Base-by-base conservation (phyloP, 331 rosid species). In the Quercus phellos region DNA sequence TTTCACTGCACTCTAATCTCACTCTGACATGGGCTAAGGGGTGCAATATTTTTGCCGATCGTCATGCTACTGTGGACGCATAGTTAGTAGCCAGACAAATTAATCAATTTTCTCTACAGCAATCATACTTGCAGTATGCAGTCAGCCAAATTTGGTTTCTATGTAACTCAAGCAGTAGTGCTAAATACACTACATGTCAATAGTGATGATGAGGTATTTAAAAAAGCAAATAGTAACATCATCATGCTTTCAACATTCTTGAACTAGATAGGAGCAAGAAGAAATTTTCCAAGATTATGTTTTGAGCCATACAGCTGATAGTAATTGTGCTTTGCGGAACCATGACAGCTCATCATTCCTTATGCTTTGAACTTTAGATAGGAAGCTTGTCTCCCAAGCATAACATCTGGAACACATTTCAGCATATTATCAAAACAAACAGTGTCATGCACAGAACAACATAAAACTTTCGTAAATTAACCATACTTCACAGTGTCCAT, bases 401-500 rank as follows among this genome's bases (percentile, higher is more conserved):
- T 90, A 94, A 82, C 94, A 90, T 87, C 98, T 92, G 90, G 60
- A 84, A 84, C 26, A 80, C 77, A 56, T 75, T 68, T 82, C 86
- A 82, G 77, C 73, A 74, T 70, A 68, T 13, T 59, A 55, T 60
- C 22, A 72, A 21, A 53, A 80, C n/a, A 81, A 74, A 70, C 3
- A 29, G 9, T 59, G 63, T 73, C 55, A 82, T 55, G 19, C 51
- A 27, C 26, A 53, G 69, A 68, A 64, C 35, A 34, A 22, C 19
- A 81, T 12, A 42, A 2, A 50, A 78, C 26, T 26, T 56, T 21
- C 18, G 53, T 53, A n/a, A 30, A 79, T 29, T 53, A 60, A 68
- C 51, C 93, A 66, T 94, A 94, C 98, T 94, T 94, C 77, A 92
- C 89, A 12, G 93, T 88, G 74, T 94, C 97, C 98, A 92, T 94